Conservation (phyloP, 148 eudicot species). For the Rheum nobile region DNA sequence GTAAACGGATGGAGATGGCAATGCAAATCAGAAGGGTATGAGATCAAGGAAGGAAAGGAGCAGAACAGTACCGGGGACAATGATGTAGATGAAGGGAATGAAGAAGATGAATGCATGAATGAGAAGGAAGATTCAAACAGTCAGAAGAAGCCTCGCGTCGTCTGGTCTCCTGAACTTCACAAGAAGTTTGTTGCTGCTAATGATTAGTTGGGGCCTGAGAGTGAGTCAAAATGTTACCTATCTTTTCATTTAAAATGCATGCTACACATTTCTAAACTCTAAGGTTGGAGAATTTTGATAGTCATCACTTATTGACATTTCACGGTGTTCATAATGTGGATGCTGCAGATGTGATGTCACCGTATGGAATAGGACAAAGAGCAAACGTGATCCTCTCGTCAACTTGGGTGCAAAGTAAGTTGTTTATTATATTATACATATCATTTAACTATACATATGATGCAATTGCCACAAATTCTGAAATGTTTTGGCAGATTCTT, state of each 20-base stretch:
- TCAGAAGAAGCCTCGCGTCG: slow-evolving; percentile 52
- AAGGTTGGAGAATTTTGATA: background rate
- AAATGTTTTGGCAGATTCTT: no score
- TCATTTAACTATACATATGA: background rate
- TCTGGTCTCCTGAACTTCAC: slow-evolving; percentile 64
- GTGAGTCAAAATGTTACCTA: slow-evolving; percentile 21
- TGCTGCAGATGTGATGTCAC: slow-evolving; percentile 69
- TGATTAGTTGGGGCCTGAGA: slow-evolving; percentile 52
- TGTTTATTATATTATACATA: background rate
- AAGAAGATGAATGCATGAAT: slow-evolving; percentile 19
- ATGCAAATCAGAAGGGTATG: slow-evolving; percentile 11
- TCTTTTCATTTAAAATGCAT: background rate
- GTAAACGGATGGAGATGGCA: background rate
- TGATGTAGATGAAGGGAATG: slow-evolving; percentile 23
- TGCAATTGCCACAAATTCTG: background rate
- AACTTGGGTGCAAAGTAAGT: slow-evolving; percentile 92
- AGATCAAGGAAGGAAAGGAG: slow-evolving; percentile 33
- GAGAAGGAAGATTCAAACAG: slow-evolving; percentile 38
- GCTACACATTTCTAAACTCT: background rate
- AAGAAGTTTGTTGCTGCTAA: slow-evolving; percentile 59
- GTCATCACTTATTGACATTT: background rate
- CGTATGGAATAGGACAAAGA: slow-evolving; percentile 93
- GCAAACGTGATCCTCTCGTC: slow-evolving; percentile 92
- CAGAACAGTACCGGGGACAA: background rate
- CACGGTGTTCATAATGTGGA: background rate